These are phyloP conservation scores for Globisporangium barbulae DNA, from an alignment of 352 stramenopile species.

Conservation along the genomic window DNA sequence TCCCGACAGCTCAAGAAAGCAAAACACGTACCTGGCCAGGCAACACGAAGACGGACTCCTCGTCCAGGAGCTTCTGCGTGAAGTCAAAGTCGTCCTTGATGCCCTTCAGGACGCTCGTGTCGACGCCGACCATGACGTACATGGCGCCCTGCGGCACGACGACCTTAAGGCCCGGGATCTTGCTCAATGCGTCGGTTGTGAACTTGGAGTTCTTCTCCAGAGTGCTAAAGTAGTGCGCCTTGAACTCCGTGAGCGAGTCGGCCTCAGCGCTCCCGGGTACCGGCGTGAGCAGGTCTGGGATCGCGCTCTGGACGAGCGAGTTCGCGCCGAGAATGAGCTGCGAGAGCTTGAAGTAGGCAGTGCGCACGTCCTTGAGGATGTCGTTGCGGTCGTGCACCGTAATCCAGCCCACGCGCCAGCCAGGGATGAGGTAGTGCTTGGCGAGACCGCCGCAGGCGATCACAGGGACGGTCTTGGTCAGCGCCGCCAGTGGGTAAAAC, in stretches of 20 bases:
- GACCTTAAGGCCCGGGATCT: slow-evolving; percentile 85
- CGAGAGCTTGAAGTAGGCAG: slow-evolving; percentile 89
- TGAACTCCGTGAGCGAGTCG: slow-evolving; percentile 71
- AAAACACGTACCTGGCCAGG: slow-evolving; percentile 65
- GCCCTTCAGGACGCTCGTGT: slow-evolving; percentile 61
- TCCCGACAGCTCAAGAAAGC: neutral
- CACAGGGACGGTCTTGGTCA: slow-evolving; percentile 81
- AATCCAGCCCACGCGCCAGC: slow-evolving; percentile 95
- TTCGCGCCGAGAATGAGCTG: slow-evolving; percentile 92
- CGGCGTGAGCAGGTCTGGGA: slow-evolving; percentile 82
- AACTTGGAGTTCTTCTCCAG: slow-evolving; percentile 89
- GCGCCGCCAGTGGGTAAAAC: slow-evolving; percentile 81
- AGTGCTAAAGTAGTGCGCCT: slow-evolving; percentile 74
- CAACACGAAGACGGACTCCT: slow-evolving; percentile 96
- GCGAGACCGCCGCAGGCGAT: slow-evolving; percentile 85
- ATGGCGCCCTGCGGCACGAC: slow-evolving; percentile 92
- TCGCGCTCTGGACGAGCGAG: slow-evolving; percentile 86
- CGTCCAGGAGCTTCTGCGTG: slow-evolving; percentile 90
- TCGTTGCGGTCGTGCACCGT: slow-evolving; percentile 91
- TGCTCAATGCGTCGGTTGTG: slow-evolving; percentile 62
- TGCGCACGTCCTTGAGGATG: slow-evolving; percentile 76
- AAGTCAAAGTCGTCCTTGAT: slow-evolving; percentile 93
- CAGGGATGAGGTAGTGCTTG: slow-evolving; percentile 95
- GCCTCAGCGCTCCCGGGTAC: slow-evolving; percentile 53
- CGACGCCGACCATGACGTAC: slow-evolving; percentile 92